A percentile compares a stretch with the other conserved stretches of the same genome.
Evolutionary conservation across 2,329 filamentous ascomycete species (phyloP).

Genomic region (Claviceps purpurea): DNA sequence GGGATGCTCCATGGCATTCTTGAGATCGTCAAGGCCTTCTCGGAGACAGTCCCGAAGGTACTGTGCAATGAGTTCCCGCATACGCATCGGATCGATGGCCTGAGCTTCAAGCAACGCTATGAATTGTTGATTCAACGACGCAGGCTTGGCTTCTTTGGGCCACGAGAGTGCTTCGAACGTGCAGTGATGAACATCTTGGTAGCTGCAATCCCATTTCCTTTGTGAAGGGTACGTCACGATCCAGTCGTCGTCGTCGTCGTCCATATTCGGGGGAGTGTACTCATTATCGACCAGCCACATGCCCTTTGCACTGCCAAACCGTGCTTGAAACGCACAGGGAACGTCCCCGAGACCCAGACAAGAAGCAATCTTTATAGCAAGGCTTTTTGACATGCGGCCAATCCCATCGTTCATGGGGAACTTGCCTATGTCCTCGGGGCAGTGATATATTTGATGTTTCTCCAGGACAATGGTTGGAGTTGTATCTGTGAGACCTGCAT

Average conservation of each 20-base stretch:
- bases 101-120: conserved; percentile 53
- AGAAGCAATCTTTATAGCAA: conserved; percentile 39
- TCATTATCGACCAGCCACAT: conserved; percentile 51
- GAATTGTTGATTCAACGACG: conserved; percentile 52
- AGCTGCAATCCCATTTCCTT: conserved; percentile 48
- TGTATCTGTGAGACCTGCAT: conserved; percentile 38
- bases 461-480: conserved; percentile 32
- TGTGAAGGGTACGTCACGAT: conserved; percentile 57
- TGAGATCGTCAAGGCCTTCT: conserved; percentile 37
- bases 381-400: conserved; percentile 45
- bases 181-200: conserved; percentile 33
- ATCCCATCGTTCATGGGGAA: conserved; percentile 56
- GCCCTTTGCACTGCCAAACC: conserved; percentile 62
- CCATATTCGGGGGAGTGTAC: conserved; percentile 11
- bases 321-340: conserved; percentile 54
- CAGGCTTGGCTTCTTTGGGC: conserved; percentile 22
- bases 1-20: conserved; percentile 35
- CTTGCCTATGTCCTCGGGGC: conserved; percentile 20
- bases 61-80: conserved; percentile 34
- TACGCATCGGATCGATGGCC: conserved; percentile 28
- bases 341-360: conserved; percentile 36
- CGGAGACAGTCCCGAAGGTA: conserved; percentile 37
- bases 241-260: conserved; percentile 37
- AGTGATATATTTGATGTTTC: conserved; percentile 30
- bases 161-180: conserved; percentile 51